Percentiles rank a stretch among this genome's conserved stretches.
Evolutionary conservation across 1,284 basidiomycete genomes (phyloP).

Genomic region (Puccinia brachypodii): DNA sequence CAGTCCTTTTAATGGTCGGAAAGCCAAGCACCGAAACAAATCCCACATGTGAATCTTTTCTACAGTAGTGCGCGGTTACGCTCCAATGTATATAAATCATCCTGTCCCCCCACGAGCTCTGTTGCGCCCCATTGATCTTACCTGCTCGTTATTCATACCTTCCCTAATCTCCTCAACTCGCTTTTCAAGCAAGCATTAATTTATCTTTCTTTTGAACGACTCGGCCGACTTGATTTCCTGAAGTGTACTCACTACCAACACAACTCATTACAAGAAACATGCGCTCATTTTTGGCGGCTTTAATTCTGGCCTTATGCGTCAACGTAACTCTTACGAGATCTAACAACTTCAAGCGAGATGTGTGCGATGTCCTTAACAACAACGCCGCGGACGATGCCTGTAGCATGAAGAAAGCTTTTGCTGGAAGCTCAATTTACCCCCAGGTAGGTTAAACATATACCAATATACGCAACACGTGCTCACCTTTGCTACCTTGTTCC

Average conservation of each 20-base stretch:
- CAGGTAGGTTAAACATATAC: slow-evolving; percentile 3
- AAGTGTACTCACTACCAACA: neutral
- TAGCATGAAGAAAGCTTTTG: slow-evolving; percentile 34
- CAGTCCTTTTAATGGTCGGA: neutral
- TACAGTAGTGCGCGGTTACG: neutral
- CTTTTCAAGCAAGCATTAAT: slow-evolving; percentile 1
- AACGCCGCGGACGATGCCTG: slow-evolving; percentile 32
- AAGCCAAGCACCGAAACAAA: neutral
- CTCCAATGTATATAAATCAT: neutral
- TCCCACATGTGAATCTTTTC: neutral
- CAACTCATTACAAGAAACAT: neutral
- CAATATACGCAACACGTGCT: neutral
- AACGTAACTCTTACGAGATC: neutral
- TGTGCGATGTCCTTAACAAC: slow-evolving; percentile 21
- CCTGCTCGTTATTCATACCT: neutral
- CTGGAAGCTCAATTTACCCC: slow-evolving; percentile 20
- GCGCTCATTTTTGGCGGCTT: neutral
- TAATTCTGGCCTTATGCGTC: neutral
- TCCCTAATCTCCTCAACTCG: neutral
- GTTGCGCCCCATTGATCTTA: neutral
- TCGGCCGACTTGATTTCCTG: neutral
- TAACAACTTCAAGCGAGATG: neutral
- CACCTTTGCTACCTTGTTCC: neutral
- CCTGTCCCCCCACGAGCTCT: neutral
- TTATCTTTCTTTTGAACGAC: neutral